Base-by-base conservation (phyloP, 202 grass and related monocot species). In the Dendrocalamus latiflorus region DNA sequence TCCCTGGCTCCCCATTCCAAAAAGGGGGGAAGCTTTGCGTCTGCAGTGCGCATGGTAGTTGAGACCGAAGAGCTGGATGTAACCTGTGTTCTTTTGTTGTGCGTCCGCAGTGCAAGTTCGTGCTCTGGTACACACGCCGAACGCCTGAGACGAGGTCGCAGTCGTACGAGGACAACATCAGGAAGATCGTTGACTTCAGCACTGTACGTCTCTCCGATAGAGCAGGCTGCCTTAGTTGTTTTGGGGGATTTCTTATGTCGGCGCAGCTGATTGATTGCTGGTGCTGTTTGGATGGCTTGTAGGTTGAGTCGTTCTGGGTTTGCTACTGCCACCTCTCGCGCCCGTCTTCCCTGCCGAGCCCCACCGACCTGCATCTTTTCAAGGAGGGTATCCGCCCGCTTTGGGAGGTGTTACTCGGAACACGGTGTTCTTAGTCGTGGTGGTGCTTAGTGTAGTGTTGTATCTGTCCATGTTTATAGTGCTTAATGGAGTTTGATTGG, bases 221-320 rank as follows among this genome's bases (percentile, higher is more conserved):
- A 54, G 14, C 62, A 26, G 66, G 6, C 13, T 8, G 25, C 50
- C 30, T 51, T 51, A 22, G 8, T 75, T 54, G 28, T 57, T 63
- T 13, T 5, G 25, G 54, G 8, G 6, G 8, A 80, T 84, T 49
- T 13, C 42, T 81, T 71, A 2, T 55, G 70, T 60, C 36, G 42
- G 56, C 79, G 69, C 59, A 44, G 49, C 59, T 84, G 58, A 71
- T 22, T 76, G 39, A 61, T 60, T 62, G 6, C 34, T 54, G 82
- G 21, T 75, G 24, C 28, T 86, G 8, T 68, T 50, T 65, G 43
- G 24, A 68, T 87, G 68, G 37, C 60, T 54, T 78, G 72, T 62
- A 99, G 96, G 96, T 99, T 60, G 96, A 99, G 85, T 90, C 89
- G 12, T 99, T 99, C 85, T 99, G 96, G 96, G 80, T 94, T 62